Evolutionary conservation across 306 rosid species (phyloP).

Genomic region (Gastrolobium bilobum): DNA sequence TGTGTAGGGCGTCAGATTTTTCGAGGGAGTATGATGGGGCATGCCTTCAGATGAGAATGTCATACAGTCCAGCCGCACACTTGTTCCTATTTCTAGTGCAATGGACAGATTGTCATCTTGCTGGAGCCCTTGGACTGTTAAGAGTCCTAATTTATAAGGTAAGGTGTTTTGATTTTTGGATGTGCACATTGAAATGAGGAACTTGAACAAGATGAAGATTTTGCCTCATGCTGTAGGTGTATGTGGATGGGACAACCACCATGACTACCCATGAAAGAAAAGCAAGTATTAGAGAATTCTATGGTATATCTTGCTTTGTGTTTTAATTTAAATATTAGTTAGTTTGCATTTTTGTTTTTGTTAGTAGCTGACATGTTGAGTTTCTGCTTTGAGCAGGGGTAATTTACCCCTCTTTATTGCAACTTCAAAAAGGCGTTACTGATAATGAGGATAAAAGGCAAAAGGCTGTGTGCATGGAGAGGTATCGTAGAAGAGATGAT

Average conservation of each 20-base stretch:
- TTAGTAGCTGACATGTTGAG: constrained; percentile 42
- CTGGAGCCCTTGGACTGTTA: constrained; percentile 90
- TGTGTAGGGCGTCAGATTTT: constrained; percentile 84
- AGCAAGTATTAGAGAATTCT: constrained; percentile 96
- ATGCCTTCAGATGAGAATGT: constrained; percentile 93
- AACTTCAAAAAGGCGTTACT: constrained; percentile 86
- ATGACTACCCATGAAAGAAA: constrained; percentile 95
- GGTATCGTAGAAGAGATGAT: constrained; percentile 88
- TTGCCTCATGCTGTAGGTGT: constrained; percentile 69
- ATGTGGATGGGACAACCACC: constrained; percentile 98
- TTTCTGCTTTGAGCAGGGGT: constrained; percentile 67
- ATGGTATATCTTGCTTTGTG: constrained; percentile 66
- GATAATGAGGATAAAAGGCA: constrained; percentile 89
- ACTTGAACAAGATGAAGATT: constrained; percentile 45
- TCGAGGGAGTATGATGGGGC: constrained; percentile 89
- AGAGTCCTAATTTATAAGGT: constrained; percentile 93
- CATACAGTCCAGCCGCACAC: constrained; percentile 94
- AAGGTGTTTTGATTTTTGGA: background rate
- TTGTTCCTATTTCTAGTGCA: constrained; percentile 88
- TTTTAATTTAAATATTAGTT: background rate
- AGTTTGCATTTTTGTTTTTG: constrained; percentile 31
- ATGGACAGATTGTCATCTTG: constrained; percentile 93
- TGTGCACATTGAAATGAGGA: constrained; percentile 40
- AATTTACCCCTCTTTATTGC: constrained; percentile 88
- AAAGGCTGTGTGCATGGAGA: constrained; percentile 89